Evolutionary conservation across 805 yeast species (phyloP).

Genomic region (Monosporozyma siamensis): DNA sequence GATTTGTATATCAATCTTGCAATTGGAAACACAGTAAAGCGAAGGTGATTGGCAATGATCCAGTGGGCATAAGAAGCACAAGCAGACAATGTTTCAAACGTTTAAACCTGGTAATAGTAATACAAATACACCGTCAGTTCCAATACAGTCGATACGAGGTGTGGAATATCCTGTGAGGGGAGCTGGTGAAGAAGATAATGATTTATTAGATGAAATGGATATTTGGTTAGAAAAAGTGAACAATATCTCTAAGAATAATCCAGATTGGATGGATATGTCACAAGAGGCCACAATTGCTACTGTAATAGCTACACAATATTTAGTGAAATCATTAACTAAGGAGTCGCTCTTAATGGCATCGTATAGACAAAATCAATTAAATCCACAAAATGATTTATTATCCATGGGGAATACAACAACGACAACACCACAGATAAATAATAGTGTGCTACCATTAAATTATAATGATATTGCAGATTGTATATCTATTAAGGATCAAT

Average conservation of each 20-base stretch:
- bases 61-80: neutral
- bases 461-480: conserved; percentile 20
- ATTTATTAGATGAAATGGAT: neutral
- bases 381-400: too few species aligned
- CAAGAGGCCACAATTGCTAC: conserved; percentile 20
- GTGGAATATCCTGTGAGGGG: too few species aligned
- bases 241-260: conserved; percentile 22
- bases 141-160: neutral
- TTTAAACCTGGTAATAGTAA: neutral
- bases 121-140: neutral
- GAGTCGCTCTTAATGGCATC: conserved; percentile 11
- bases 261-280: conserved; percentile 18
- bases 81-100: neutral
- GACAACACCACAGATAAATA: neutral
- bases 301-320: conserved; percentile 22
- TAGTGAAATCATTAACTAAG: conserved; percentile 16
- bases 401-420: neutral
- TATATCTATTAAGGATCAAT: conserved; percentile 14
- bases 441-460: conserved; percentile 5
- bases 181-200: neutral
- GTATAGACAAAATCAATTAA: conserved; percentile 11
- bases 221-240: conserved; percentile 15
- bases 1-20: too few species aligned
- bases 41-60: too few species aligned
- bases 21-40: too few species aligned